Base-by-base conservation (phyloP, 345 rosid genomes). In the Salix suchowensis region DNA sequence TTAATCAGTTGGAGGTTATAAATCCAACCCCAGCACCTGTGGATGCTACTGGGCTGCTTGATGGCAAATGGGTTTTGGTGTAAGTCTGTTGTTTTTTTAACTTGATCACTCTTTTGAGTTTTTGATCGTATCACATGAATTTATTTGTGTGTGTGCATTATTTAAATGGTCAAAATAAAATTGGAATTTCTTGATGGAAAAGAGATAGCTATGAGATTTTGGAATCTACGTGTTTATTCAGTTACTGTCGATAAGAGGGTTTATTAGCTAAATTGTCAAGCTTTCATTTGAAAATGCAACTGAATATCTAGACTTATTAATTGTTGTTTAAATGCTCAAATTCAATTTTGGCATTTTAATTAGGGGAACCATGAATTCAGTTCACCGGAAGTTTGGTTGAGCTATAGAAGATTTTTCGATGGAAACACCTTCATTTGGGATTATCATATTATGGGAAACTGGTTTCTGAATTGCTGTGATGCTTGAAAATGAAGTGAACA, bases 1-100 rank as follows among this genome's bases (percentile, higher is more conserved):
- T 96, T 68, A 91, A 86, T 82, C 92, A 90, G 85, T 78, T 96
- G 89, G 99, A 96, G 80, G 90, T 94, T 26, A 66, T 79, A 48
- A 96, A 91, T 76, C 98, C 99, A 1, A 93, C 90, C 18, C 84
- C 81, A 3, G 89, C 89, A 18, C 96, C 97, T 5, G 81, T 91
- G 13, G 91, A 96, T 78, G 87, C 88, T 1, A 68, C 92, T 36
- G 86, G 79, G 67, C 76, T 87, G 77, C 97, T 96, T 58, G 94
- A 93, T 52, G 99, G 99, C 75, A 88, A 89, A 68, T 96, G 99
- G 98, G 82, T 96, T 72, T 87, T 96, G 84, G 82, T 91, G 99
- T 96, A 86, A 96, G 97, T 84, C 44, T 26, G 14, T 2, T 18
- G n/a, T 12, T 55, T 37, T 40, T 1, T 46, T 65, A 30, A 30